A percentile compares a stretch with the other conserved stretches of the same genome.
phyloP scores from a whole-genome alignment of 2,329 filamentous ascomycete genomes.

The Apiospora aurea region DNA sequence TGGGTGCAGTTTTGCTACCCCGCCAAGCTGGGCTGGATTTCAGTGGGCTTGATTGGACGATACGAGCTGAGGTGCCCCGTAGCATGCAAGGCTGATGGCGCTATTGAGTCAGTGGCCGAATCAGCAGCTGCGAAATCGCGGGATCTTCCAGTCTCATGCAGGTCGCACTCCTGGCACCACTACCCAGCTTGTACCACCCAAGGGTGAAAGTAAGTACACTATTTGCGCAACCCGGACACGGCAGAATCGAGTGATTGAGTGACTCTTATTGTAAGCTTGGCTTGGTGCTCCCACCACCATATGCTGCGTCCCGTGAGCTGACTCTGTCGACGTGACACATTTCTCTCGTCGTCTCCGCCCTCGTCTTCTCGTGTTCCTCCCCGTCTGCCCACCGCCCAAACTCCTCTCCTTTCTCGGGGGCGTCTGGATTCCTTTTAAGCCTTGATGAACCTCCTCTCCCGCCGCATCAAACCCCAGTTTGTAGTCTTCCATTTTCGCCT shows the following conservation, averaged over 20 bases:
- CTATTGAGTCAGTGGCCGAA: neutral
- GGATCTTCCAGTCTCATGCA: neutral
- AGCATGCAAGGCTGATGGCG: neutral
- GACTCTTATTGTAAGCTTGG: conserved; percentile 2
- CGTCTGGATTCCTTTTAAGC: conserved; percentile 24
- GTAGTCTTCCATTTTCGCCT: conserved; percentile 27
- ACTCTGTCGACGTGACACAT: conserved; percentile 26
- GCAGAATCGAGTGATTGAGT: conserved; percentile 10
- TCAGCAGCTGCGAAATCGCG: conserved; percentile 18
- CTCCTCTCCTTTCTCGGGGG: conserved; percentile 25
- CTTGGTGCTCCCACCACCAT: conserved; percentile 12
- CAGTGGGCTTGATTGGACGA: neutral
- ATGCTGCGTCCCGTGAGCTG: conserved; percentile 26
- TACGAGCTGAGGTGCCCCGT: neutral
- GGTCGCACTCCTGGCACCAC: neutral
- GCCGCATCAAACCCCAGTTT: conserved; percentile 38
- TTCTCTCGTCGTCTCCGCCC: conserved; percentile 18
- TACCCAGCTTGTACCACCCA: neutral
- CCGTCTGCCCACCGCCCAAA: conserved; percentile 31
- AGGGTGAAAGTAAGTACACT: neutral
- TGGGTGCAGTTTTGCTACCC: conserved; percentile 1
- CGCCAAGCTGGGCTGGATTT: conserved; percentile 8
- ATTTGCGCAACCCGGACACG: conserved; percentile 18
- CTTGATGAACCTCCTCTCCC: conserved; percentile 45
- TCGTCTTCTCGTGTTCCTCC: conserved; percentile 29